Conservation (phyloP, 2,329 filamentous ascomycete species). For the Neofusicoccum kwambonambiense region DNA sequence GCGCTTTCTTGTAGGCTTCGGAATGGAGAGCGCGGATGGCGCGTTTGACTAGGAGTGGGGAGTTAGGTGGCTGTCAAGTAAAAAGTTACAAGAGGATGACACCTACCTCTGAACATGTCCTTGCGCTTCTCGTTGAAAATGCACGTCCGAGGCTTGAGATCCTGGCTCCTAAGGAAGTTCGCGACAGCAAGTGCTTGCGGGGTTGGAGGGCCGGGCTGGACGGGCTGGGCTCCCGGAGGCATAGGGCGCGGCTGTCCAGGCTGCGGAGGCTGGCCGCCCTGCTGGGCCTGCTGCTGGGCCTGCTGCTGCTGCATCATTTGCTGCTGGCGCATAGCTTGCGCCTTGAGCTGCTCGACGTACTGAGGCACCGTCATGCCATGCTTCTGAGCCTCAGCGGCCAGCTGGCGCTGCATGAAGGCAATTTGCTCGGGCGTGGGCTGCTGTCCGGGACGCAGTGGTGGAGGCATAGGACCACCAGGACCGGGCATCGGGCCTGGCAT, state of each 20-base stretch:
- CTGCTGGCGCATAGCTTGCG: slow-evolving; percentile 55
- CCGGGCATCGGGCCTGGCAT: slow-evolving; percentile 9
- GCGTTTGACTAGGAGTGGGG: slow-evolving; percentile 71
- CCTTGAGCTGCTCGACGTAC: slow-evolving; percentile 63
- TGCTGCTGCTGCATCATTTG: slow-evolving; percentile 41
- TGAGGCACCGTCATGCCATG: slow-evolving; percentile 81
- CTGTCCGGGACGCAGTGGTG: slow-evolving; percentile 37
- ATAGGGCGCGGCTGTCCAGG: slow-evolving; percentile 76
- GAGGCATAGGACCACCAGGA: slow-evolving; percentile 16
- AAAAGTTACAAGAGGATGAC: not conserved
- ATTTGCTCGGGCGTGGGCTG: slow-evolving; percentile 81
- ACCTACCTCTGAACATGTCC: slow-evolving; percentile 90
- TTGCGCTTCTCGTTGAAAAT: slow-evolving; percentile 95
- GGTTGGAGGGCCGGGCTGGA: slow-evolving; percentile 77
- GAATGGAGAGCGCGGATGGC: slow-evolving; percentile 88
- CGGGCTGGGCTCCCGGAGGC: slow-evolving; percentile 78
- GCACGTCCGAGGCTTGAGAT: slow-evolving; percentile 84
- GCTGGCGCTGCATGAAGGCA: slow-evolving; percentile 75
- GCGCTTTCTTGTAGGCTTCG: slow-evolving; percentile 83
- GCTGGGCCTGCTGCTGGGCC: slow-evolving; percentile 37
- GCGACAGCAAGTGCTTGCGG: slow-evolving; percentile 86
- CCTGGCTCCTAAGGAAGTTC: slow-evolving; percentile 78
- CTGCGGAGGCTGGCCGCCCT: slow-evolving; percentile 48
- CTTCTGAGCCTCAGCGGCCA: slow-evolving; percentile 79
- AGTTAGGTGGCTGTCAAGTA: not conserved